Base-by-base conservation (phyloP, 805 yeast genomes). In the Candida nemodendra region DNA sequence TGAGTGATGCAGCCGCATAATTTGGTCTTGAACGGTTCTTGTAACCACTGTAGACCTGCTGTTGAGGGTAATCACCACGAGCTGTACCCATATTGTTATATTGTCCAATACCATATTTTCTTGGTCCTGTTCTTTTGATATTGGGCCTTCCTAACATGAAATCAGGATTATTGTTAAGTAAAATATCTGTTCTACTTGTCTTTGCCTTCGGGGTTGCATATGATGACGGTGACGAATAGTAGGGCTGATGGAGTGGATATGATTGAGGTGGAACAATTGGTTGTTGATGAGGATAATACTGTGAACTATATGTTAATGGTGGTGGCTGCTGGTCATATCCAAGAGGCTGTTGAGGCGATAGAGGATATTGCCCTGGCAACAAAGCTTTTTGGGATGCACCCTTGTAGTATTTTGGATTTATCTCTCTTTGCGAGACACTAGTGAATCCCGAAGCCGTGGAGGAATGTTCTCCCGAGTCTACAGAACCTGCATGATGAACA, bases 371-470 rank as follows among this genome's bases (percentile, higher is more conserved):
- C 4, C 54, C 56, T n/a, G 54, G 52, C n/a, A 45, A 28, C 14
- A 26, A 28, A 5, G 53, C 36, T 30, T 58, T 59, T 21, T 47
- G 54, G 7, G 52, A 50, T 18, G 62, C 61, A 24, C 66, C 69
- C 39, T 62, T 54, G 38, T 65, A 69, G 48, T 76, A 79, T 18
- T 66, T 61, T 13, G 84, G 85, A 51, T 84, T 84, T 12, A 78
- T 71, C 18, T 81, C 89, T 56, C 91, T 68, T 60, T 84, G 91
- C 6, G 90, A 81, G 2, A 84, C 85, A 36, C 88, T 79, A 1
- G 93, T 84, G 59, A 84, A 81, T 52, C 81, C 82, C 1, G 91
- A 83, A 32, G 69, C 78, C 5, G 47, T 37, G 7, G 58, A 56
- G 14, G 59, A 59, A 23, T 53, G 19, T 13, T 41, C 43, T 5